These are phyloP conservation scores for Phaffomyces thermotolerans DNA, from an alignment of 805 yeast species.

Conservation along the genomic window DNA sequence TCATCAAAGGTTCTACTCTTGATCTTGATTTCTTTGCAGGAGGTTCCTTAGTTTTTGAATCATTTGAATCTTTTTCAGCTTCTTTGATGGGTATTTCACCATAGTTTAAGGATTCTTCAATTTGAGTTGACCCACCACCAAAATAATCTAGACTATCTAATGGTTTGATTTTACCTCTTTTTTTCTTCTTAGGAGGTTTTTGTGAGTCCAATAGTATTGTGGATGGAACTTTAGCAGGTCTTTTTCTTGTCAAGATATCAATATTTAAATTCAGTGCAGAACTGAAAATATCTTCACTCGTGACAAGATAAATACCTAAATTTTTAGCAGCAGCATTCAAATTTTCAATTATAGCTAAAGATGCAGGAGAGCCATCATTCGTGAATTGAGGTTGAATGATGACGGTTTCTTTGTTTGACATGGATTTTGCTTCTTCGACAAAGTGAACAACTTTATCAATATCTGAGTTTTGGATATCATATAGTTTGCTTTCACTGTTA, in stretches of 20 bases:
- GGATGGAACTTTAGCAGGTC: conserved; percentile 9
- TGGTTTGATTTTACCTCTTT: conserved; percentile 23
- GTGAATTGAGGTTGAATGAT: conserved; percentile 13
- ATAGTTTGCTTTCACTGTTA: not conserved
- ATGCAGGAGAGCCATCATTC: not conserved
- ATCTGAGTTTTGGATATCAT: not conserved
- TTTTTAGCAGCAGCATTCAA: conserved; percentile 15
- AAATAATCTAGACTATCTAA: conserved; percentile 31
- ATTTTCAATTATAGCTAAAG: not conserved
- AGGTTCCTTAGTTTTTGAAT: not conserved
- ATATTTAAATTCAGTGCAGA: conserved; percentile 18
- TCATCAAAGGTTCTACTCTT: conserved; percentile 5
- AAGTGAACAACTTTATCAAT: not conserved
- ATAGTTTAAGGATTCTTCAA: conserved; percentile 1
- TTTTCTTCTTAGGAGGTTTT: conserved; percentile 10
- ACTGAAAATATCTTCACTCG: conserved; percentile 24
- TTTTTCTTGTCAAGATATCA: conserved; percentile 6
- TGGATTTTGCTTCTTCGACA: not conserved
- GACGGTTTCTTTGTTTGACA: not conserved
- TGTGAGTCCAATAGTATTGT: not conserved
- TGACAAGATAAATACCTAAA: conserved; percentile 16
- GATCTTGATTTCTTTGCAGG: conserved; percentile 8
- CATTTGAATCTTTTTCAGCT: not conserved
- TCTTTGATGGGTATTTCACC: not conserved
- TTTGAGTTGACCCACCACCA: conserved; percentile 29